phyloP scores from a whole-genome alignment of 495 filamentous ascomycete genomes.

The Aspergillus biplanus region DNA sequence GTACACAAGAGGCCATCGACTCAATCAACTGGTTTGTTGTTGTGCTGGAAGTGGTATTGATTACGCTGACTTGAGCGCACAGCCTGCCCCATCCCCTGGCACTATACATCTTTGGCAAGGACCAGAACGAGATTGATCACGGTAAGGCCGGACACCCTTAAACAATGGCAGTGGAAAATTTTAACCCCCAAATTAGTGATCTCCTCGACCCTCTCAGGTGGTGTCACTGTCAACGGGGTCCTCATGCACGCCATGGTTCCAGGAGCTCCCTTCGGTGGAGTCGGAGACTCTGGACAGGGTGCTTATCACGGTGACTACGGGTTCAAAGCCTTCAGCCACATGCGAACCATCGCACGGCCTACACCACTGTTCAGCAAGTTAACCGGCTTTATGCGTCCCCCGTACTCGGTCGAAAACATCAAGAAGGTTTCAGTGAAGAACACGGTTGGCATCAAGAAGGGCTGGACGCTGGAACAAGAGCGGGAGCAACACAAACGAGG shows the following conservation, averaged over 20 bases:
- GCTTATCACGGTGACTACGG: slow-evolving; percentile 21
- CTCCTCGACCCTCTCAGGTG: slow-evolving; percentile 23
- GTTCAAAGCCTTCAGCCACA: slow-evolving; percentile 70
- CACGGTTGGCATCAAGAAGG: slow-evolving; percentile 14
- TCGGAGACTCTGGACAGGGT: slow-evolving; percentile 20
- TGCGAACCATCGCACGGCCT: slow-evolving; percentile 49
- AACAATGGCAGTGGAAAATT: not conserved
- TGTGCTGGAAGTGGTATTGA: not conserved
- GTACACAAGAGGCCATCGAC: slow-evolving; percentile 22
- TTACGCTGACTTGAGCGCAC: not conserved
- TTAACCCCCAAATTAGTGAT: not conserved
- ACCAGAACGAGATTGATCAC: slow-evolving; percentile 11
- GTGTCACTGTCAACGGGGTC: slow-evolving; percentile 20
- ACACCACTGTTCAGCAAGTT: slow-evolving; percentile 12
- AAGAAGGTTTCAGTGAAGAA: slow-evolving; percentile 19
- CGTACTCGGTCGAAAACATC: slow-evolving; percentile 15
- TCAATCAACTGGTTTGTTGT: slow-evolving; percentile 12
- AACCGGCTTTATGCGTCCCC: slow-evolving; percentile 11
- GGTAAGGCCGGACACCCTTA: not conserved
- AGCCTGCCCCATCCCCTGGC: slow-evolving; percentile 15
- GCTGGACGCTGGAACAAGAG: slow-evolving; percentile 21
- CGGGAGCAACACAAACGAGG: slow-evolving; percentile 1
- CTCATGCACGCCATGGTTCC: slow-evolving; percentile 17
- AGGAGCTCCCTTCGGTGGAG: slow-evolving; percentile 20
- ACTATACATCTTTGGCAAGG: slow-evolving; percentile 16